Base-by-base conservation (phyloP, 305 asterid genomes). In the Plantago lanceolata region DNA sequence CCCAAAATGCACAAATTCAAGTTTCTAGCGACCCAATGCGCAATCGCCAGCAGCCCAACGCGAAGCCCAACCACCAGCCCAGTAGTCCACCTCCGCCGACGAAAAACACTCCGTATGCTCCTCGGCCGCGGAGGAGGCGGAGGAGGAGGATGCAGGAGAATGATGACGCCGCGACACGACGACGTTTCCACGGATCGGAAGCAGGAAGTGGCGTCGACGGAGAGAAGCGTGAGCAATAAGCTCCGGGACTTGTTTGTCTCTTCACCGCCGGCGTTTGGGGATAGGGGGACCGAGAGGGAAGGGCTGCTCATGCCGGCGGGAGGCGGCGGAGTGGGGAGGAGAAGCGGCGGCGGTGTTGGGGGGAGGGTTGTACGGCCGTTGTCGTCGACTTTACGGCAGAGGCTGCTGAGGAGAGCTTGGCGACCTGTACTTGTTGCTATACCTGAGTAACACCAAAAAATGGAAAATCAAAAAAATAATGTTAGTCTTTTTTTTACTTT, bases 61-160 rank as follows among this genome's bases (percentile, higher is more conserved):
- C 64, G 89, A 43, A 89, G 97, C 74, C 97, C 97, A 15, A 77
- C 90, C 5, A 61, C 91, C 7, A 89, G 97, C 79, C 98, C 98
- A 8, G 94, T 84, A 14, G 75, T 85, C 74, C 98, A 89, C 67
- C 85, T 89, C 76, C 98, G 98, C 68, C 84, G 97, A 56, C 77
- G 96, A 19, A 92, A 83, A 52, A 82, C 98, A 0, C 96, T 92
- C n/a, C 83, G 95, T 5, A 92, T 92, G 98, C 80, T 92, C 6
- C 95, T 92, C 78, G 73, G 79, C 55, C 87, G 92, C 5, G 79
- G 85, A 1, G 64, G 75, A 49, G 74, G 79, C 5, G 74, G 73
- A 0, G 73, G 68, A 15, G 64, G 75, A 45, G 75, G 79, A 4
- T 72, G 73, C 0, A 71, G 68, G n/a, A 63, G 76, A 20, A 68